phyloP scores from a whole-genome alignment of 2,329 filamentous ascomycete species.

The Bertia moriformis region DNA sequence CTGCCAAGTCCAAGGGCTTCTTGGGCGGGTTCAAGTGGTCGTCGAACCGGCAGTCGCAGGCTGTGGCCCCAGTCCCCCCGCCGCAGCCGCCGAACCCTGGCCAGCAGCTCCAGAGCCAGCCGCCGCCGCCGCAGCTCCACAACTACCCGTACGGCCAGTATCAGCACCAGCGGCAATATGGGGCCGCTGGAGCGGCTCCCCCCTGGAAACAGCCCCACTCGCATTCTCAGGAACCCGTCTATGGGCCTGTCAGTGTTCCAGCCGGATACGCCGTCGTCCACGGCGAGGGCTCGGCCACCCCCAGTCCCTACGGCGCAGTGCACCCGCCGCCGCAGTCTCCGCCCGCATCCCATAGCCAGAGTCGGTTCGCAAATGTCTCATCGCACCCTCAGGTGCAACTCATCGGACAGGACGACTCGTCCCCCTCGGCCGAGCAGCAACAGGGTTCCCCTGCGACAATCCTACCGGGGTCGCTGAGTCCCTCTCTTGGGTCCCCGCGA shows the following conservation, averaged over 20 bases:
- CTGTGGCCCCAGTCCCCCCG: neutral
- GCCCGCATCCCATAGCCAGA: too few species aligned
- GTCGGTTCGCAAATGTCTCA: neutral
- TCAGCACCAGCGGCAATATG: neutral
- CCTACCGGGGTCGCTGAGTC: too few species aligned
- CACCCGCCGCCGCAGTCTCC: too few species aligned
- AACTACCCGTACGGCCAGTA: neutral
- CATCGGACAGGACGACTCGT: neutral
- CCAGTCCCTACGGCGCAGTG: neutral
- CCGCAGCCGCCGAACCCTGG: too few species aligned
- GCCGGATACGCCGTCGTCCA: neutral
- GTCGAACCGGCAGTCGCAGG: neutral
- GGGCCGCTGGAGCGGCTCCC: neutral
- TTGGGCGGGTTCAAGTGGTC: neutral
- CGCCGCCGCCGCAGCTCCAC: too few species aligned
- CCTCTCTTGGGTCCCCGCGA: too few species aligned
- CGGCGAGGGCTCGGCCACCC: neutral
- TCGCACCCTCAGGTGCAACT: neutral
- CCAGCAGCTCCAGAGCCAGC: neutral
- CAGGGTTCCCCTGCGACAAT: neutral
- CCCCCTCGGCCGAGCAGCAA: neutral
- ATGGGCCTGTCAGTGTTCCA: neutral
- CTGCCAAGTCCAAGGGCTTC: neutral
- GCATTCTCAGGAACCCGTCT: neutral
- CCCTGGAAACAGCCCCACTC: neutral